phyloP scores from a whole-genome alignment of 148 eudicot species.

The Rhododendron simsii region DNA sequence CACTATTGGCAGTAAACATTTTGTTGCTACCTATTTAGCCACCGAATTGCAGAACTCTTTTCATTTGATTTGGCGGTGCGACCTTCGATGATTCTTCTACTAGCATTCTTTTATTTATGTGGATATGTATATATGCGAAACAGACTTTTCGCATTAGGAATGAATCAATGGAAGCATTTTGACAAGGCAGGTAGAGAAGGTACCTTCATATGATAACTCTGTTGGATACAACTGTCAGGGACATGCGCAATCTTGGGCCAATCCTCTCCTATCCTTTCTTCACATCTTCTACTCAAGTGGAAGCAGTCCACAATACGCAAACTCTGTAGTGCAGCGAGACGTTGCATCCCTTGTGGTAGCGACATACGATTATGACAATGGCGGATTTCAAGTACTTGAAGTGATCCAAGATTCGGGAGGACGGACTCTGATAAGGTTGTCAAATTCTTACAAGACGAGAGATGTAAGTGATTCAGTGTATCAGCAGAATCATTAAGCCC shows the following conservation, averaged over 20 bases:
- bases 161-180: no score
- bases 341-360: not conserved
- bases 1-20: no score
- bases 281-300: not conserved
- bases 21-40: no score
- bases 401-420: not conserved
- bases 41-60: no score
- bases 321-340: not conserved
- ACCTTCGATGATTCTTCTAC: no score
- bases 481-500: no score
- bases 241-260: not conserved
- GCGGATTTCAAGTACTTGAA: not conserved
- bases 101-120: no score
- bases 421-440: not conserved
- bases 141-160: no score
- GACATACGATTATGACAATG: not conserved
- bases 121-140: no score
- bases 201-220: not conserved
- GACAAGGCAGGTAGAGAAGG: not conserved
- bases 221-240: not conserved
- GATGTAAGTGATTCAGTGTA: not conserved
- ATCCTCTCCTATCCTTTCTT: not conserved
- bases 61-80: no score
- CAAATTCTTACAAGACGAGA: not conserved
- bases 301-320: not conserved